These are phyloP conservation scores for Rubus parviflorus DNA, from an alignment of 306 rosid species.

Conservation along the genomic window DNA sequence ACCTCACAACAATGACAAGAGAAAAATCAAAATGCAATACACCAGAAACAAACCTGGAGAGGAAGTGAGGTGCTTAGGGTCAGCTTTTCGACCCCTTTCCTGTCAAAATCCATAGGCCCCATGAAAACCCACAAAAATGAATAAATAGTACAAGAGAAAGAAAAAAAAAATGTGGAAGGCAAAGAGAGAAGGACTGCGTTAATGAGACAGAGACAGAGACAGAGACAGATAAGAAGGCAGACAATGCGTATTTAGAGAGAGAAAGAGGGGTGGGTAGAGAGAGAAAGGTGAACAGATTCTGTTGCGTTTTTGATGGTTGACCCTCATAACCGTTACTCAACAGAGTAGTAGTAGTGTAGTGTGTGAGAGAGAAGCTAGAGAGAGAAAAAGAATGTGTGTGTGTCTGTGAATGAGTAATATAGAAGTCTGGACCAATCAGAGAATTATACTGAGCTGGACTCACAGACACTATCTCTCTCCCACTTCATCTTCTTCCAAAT, in stretches of 20 bases:
- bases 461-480: slow-evolving; percentile 16
- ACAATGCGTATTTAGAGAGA: slow-evolving; percentile 35
- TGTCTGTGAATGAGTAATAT: slow-evolving; percentile 24
- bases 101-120: slow-evolving; percentile 56
- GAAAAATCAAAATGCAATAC: slow-evolving; percentile 5
- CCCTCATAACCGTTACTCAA: slow-evolving; percentile 48
- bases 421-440: slow-evolving; percentile 63
- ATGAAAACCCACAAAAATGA: slow-evolving; percentile 41
- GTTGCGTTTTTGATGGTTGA: slow-evolving; percentile 75
- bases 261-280: slow-evolving; percentile 37
- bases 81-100: slow-evolving; percentile 73
- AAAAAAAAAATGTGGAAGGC: slow-evolving; percentile 20
- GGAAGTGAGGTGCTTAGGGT: slow-evolving; percentile 73
- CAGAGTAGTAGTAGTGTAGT: slow-evolving; percentile 25
- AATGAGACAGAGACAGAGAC: slow-evolving; percentile 54
- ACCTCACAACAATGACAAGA: neutral
- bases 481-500: slow-evolving; percentile 15
- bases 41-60: slow-evolving; percentile 64
- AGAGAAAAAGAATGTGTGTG: slow-evolving; percentile 22
- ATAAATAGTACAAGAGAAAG: slow-evolving; percentile 25
- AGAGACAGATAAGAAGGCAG: slow-evolving; percentile 60
- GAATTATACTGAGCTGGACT: slow-evolving; percentile 54
- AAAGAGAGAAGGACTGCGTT: slow-evolving; percentile 27
- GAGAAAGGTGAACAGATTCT: slow-evolving; percentile 62
- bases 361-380: slow-evolving; percentile 31